These are phyloP conservation scores for Pyronema omphalodes DNA, from an alignment of 495 filamentous ascomycete genomes.

Conservation along the genomic window DNA sequence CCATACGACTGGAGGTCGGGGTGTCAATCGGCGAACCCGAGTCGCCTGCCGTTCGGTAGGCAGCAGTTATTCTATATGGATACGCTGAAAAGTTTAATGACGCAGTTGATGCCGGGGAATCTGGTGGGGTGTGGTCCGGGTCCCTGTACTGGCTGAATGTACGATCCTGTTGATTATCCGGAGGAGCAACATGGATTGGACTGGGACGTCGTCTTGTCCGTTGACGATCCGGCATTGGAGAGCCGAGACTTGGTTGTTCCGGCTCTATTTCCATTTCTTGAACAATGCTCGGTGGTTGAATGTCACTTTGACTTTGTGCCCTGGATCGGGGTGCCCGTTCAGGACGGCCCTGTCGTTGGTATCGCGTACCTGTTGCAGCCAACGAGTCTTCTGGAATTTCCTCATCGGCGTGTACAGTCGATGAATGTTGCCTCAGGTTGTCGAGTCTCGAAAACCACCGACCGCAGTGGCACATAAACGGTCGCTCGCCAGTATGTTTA, in stretches of 20 bases:
- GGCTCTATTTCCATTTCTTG: conserved; percentile 9
- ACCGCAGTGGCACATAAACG: conserved; percentile 92
- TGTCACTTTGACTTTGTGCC: conserved; percentile 18
- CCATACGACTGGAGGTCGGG: conserved; percentile 20
- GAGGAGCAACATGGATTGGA: conserved; percentile 17
- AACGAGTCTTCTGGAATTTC: conserved; percentile 87
- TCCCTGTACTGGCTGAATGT: conserved; percentile 20
- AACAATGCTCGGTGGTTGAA: conserved; percentile 12
- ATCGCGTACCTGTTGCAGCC: conserved; percentile 80
- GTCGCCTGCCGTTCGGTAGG: conserved; percentile 11
- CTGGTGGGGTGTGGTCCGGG: conserved; percentile 22
- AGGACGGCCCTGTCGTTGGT: conserved; percentile 84
- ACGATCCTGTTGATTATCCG: conserved; percentile 5
- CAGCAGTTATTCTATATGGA: conserved; percentile 6
- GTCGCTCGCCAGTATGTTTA: conserved; percentile 94
- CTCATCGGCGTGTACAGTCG: conserved; percentile 94
- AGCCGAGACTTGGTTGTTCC: neutral
- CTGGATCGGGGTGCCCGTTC: conserved; percentile 7
- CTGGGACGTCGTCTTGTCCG: conserved; percentile 17
- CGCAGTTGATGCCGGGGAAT: conserved; percentile 19
- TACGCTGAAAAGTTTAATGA: conserved; percentile 5
- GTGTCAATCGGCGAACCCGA: conserved; percentile 18
- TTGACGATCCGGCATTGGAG: conserved; percentile 13
- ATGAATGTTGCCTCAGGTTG: conserved; percentile 90
- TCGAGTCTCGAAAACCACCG: conserved; percentile 92